Base-by-base conservation (phyloP, 768 basidiomycete genomes). In the Polyporus arcularius region DNA sequence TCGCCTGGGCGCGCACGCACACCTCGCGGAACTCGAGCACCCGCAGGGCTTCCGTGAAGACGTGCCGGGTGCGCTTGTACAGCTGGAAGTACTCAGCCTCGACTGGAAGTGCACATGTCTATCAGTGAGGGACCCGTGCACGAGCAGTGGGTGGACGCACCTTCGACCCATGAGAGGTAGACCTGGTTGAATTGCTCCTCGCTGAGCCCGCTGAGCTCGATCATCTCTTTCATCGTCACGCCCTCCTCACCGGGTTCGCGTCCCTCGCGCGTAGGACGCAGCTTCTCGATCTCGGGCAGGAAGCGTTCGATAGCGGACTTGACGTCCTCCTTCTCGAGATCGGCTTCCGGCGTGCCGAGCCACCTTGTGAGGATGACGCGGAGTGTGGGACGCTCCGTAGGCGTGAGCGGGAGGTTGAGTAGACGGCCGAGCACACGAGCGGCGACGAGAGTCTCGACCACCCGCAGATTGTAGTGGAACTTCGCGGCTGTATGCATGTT, bases 361-460 rank as follows among this genome's bases (percentile, higher is more conserved):
- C 83, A 79, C 54, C 85, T 75, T 3, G 84, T 84, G 45, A 90
- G 77, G 12, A 94, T 86, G 64, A 89, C 85, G 57, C 89, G 78
- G 18, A 88, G 73, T 4, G 89, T 89, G 40, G 90, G 76, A 60
- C 80, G 84, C 71, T 86, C 82, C 40, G 71, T 74, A 12, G 75
- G 72, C 21, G 66, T 47, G 12, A 78, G 70, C 1, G 62, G 15
- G 15, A 90, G 61, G 1, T 79, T 81, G 26, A 95, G 80, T 40
- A 76, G 74, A 32, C 81, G 79, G 0, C 87, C 86, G 12, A 97
- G 80, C 5, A 94, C 77, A 28, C 89, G 82, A 0, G 94, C 92
- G 1, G 86, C 89, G 39, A 86, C 87, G 18, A 94, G 86, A 0
- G 89, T 91, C 73, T 97, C 94, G n/a, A 96, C 90, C 38, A 95